Percentiles rank a stretch among this genome's conserved stretches.
phyloP scores from a whole-genome alignment of 257 asterid species.

The Datura wrightii region DNA sequence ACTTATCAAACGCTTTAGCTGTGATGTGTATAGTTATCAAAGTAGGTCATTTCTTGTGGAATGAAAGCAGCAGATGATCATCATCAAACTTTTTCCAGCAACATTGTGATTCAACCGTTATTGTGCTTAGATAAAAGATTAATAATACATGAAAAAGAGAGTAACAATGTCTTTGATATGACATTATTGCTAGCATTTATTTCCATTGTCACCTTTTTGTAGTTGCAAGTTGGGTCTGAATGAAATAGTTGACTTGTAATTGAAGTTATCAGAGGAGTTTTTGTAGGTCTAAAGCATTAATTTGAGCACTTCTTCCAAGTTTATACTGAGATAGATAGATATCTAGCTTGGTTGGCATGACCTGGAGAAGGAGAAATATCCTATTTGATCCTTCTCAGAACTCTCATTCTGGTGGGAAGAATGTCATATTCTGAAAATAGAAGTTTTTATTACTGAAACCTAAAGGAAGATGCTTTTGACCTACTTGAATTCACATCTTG shows the following conservation, averaged over 20 bases:
- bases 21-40: neutral
- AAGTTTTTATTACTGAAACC: neutral
- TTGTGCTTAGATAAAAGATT: neutral
- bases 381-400: slow-evolving; percentile 14
- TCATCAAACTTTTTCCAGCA: neutral
- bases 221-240: slow-evolving; percentile 2
- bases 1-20: neutral
- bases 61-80: slow-evolving; percentile 2
- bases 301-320: slow-evolving; percentile 9
- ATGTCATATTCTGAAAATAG: neutral
- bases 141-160: neutral
- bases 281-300: neutral
- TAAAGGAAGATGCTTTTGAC: slow-evolving; percentile 3
- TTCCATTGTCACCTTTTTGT: slow-evolving; percentile 7
- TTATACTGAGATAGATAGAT: slow-evolving; percentile 6
- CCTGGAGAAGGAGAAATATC: neutral
- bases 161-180: slow-evolving; percentile 13
- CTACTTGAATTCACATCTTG: slow-evolving; percentile 7
- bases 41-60: slow-evolving; percentile 22
- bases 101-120: neutral
- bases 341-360: slow-evolving; percentile 19
- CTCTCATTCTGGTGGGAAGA: slow-evolving; percentile 12
- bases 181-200: neutral
- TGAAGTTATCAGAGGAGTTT: neutral
- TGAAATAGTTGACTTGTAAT: slow-evolving; percentile 14